Evolutionary conservation across 2,329 filamentous ascomycete genomes (phyloP).

Genomic region (Dactylonectria estremocensis): DNA sequence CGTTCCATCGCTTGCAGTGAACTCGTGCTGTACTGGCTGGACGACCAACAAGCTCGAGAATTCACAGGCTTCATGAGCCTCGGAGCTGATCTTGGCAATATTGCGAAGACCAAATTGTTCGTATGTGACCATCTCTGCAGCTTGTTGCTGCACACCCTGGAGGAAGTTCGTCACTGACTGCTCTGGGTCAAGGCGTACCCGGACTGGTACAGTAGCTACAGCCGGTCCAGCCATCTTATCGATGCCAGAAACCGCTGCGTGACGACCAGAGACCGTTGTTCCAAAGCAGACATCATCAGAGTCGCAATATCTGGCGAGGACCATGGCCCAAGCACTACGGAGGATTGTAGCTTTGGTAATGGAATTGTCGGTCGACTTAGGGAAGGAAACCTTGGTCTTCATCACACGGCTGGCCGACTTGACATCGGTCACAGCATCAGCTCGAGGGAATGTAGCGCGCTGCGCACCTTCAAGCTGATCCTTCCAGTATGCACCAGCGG

Average conservation of each 20-base stretch:
- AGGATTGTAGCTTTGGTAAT: slow-evolving; percentile 35
- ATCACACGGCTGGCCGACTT: slow-evolving; percentile 56
- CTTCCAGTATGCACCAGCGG: slow-evolving; percentile 8
- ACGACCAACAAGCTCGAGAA: slow-evolving; percentile 51
- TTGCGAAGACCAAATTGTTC: slow-evolving; percentile 42
- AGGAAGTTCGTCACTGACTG: slow-evolving; percentile 29
- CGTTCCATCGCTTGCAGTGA: background rate
- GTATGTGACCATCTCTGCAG: slow-evolving; percentile 34
- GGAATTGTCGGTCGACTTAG: background rate
- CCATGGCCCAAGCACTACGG: slow-evolving; percentile 64
- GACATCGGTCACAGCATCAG: background rate
- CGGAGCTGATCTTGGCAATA: slow-evolving; percentile 36
- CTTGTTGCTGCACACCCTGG: slow-evolving; percentile 28
- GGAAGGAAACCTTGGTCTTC: slow-evolving; percentile 63
- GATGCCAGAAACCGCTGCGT: slow-evolving; percentile 37
- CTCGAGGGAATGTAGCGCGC: slow-evolving; percentile 9
- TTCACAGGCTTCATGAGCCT: slow-evolving; percentile 34
- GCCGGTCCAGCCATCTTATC: slow-evolving; percentile 46
- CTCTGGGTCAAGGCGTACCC: slow-evolving; percentile 53
- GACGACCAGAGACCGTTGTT: slow-evolving; percentile 59
- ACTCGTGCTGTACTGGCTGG: slow-evolving; percentile 32
- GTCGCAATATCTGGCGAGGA: slow-evolving; percentile 65
- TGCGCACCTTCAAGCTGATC: slow-evolving; percentile 14
- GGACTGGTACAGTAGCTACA: slow-evolving; percentile 60
- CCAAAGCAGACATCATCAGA: slow-evolving; percentile 59